Conservation (phyloP, 73 alveolate genomes). For the Tetrahymena borealis region DNA sequence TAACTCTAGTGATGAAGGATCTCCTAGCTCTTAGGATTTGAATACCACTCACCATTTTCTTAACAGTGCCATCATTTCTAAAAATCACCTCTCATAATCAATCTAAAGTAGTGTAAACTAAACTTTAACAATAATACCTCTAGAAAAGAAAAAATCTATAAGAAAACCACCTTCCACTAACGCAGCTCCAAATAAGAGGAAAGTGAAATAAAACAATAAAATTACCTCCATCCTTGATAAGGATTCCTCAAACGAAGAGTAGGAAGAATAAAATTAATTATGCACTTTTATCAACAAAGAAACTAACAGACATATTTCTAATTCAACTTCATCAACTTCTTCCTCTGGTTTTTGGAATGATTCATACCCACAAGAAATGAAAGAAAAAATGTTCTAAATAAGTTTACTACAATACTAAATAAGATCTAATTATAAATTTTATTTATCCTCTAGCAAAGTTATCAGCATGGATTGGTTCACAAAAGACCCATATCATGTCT, state of each 20-base stretch:
- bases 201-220: background rate
- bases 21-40: background rate
- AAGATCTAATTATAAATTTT: background rate
- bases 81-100: background rate
- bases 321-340: background rate
- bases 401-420: background rate
- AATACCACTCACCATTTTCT: background rate
- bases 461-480: background rate
- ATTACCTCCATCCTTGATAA: background rate
- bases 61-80: background rate
- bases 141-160: background rate
- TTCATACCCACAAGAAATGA: background rate
- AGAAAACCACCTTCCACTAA: background rate
- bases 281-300: too few relatives aligned
- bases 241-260: too few relatives aligned
- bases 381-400: background rate
- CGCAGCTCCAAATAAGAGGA: background rate
- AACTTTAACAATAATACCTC: background rate
- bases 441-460: background rate
- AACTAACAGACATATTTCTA: too few relatives aligned
- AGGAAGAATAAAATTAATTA: too few relatives aligned
- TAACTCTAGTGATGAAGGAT: background rate
- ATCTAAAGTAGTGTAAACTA: background rate
- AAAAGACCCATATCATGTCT: background rate
- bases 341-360: background rate